These are phyloP conservation scores for Pseudocercospora cruenta DNA, from an alignment of 2,329 filamentous ascomycete species.

Conservation along the genomic window DNA sequence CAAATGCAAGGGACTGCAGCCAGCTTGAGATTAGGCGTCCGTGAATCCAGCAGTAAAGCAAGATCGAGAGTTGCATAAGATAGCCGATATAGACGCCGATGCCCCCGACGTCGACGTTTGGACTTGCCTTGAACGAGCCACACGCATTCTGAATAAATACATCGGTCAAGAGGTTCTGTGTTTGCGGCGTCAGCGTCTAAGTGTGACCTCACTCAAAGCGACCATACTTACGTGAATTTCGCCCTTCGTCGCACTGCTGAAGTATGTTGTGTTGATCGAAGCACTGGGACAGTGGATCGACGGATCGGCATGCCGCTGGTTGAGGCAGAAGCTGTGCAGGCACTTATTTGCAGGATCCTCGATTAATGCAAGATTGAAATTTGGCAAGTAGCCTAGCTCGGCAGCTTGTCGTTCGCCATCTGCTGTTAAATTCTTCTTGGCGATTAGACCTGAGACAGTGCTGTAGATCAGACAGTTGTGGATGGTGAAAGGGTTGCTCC, in stretches of 20 bases:
- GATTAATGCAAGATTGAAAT: background rate
- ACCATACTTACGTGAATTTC: background rate
- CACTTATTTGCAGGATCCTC: slow-evolving; percentile 1
- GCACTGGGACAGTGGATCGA: background rate
- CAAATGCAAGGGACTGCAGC: slow-evolving; percentile 3
- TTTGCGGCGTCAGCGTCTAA: background rate
- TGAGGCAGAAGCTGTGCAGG: slow-evolving; percentile 11
- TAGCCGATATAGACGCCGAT: slow-evolving; percentile 21
- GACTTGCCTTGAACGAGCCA: slow-evolving; percentile 9
- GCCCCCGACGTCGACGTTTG: slow-evolving; percentile 18
- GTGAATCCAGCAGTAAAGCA: slow-evolving; percentile 18
- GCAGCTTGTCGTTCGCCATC: background rate
- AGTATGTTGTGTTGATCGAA: background rate
- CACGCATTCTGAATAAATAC: slow-evolving; percentile 12
- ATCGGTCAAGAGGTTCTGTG: background rate
- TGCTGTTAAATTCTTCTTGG: background rate
- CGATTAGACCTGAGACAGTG: slow-evolving; percentile 8
- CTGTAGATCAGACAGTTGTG: slow-evolving; percentile 19
- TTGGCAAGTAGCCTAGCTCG: slow-evolving; percentile 8
- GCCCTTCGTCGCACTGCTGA: slow-evolving; percentile 1
- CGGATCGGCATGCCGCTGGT: background rate
- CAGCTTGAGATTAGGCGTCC: slow-evolving; percentile 15
- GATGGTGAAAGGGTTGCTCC: slow-evolving; percentile 8
- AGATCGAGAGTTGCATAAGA: slow-evolving; percentile 21
- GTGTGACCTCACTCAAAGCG: background rate